Conservation (phyloP, 2,329 filamentous ascomycete species). For the Sodiomyces alkalinus region DNA sequence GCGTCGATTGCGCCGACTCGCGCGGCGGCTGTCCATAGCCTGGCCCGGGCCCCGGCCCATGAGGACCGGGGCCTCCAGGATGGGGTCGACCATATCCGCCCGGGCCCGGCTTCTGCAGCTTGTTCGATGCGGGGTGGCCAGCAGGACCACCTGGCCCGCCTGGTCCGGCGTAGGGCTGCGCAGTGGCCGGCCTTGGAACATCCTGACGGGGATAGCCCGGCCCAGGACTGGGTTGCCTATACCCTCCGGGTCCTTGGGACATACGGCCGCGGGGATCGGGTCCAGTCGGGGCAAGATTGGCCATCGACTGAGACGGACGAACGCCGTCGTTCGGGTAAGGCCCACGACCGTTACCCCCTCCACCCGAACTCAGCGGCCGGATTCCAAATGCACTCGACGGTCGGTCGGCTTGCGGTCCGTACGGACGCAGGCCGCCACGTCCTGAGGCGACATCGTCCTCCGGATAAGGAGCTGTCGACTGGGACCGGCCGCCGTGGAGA, state of each 20-base stretch:
- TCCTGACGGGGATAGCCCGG: conserved; percentile 11
- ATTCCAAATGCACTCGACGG: conserved; percentile 39
- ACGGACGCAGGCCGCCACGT: conserved; percentile 32
- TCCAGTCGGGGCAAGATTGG: conserved; percentile 28
- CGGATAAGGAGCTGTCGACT: conserved; percentile 35
- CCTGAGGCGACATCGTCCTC: conserved; percentile 32
- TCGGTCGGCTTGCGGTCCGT: conserved; percentile 30
- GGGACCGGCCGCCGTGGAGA: conserved; percentile 24
- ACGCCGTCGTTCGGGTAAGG: conserved; percentile 10
- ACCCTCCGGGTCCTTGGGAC: conserved; percentile 22
- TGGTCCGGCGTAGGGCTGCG: conserved; percentile 11
- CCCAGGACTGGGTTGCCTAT: conserved; percentile 25
- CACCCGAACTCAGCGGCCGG: conserved; percentile 24
- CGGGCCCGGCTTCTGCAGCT: conserved; percentile 21
- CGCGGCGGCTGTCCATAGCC: too few species aligned
- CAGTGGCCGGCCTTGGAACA: conserved; percentile 13
- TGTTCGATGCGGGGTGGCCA: conserved; percentile 19
- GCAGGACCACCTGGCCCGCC: conserved; percentile 14
- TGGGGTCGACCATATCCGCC: background rate
- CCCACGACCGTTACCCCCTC: conserved; percentile 3
- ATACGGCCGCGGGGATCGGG: conserved; percentile 26
- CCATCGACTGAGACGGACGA: conserved; percentile 27
- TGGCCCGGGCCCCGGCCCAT: background rate
- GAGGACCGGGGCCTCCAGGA: background rate
- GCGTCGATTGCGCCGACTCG: conserved; percentile 7